Evolutionary conservation across 1,284 basidiomycete genomes (phyloP).

Genomic region (Boletus mariae): DNA sequence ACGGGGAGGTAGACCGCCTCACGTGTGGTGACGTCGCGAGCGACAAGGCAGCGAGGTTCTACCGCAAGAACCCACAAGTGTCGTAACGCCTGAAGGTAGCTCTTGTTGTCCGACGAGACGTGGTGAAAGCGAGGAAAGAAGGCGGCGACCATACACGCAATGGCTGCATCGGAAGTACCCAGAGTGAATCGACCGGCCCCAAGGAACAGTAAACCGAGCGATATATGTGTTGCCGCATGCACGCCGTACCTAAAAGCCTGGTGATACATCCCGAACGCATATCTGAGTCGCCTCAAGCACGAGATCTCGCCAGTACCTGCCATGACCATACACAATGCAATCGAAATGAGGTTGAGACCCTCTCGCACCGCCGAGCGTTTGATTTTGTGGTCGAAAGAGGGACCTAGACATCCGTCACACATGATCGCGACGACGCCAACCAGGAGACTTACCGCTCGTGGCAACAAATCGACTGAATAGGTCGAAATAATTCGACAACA

Average conservation of each 20-base stretch:
- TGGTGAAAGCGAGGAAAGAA: conserved; percentile 89
- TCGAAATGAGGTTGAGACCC: conserved; percentile 82
- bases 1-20: conserved; percentile 90
- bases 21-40: conserved; percentile 85
- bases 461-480: conserved; percentile 68
- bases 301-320: conserved; percentile 95
- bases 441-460: conserved; percentile 49
- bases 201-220: conserved; percentile 90
- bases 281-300: conserved; percentile 83
- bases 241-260: conserved; percentile 82
- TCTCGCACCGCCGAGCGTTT: conserved; percentile 85
- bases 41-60: conserved; percentile 89
- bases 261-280: conserved; percentile 89
- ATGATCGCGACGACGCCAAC: not conserved
- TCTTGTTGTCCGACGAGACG: conserved; percentile 81
- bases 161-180: conserved; percentile 86
- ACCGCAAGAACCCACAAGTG: conserved; percentile 96
- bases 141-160: conserved; percentile 85
- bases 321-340: conserved; percentile 89
- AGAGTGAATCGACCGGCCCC: conserved; percentile 92
- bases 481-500: conserved; percentile 81
- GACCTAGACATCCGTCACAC: conserved; percentile 40
- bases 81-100: conserved; percentile 88
- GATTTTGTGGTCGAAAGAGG: conserved; percentile 81
- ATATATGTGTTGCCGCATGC: conserved; percentile 89